Percentiles rank a stretch among this genome's conserved stretches.
phyloP scores from a whole-genome alignment of 2,329 filamentous ascomycete species.

The Epichloe festucae region DNA sequence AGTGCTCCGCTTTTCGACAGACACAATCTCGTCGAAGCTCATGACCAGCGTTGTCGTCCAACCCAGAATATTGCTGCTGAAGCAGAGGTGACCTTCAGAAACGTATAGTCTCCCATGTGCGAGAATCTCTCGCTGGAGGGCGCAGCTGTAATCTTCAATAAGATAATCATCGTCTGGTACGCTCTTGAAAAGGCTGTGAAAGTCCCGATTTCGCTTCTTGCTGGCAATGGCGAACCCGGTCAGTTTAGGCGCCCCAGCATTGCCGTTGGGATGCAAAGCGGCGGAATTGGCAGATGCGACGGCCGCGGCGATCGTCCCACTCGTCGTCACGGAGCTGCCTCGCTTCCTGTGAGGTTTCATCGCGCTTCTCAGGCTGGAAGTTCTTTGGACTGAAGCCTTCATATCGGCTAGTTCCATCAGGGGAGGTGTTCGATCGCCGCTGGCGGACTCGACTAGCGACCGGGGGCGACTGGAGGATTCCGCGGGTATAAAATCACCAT shows the following conservation, averaged over 20 bases:
- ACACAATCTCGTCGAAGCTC: slow-evolving; percentile 94
- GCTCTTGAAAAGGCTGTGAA: slow-evolving; percentile 86
- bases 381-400: slow-evolving; percentile 46
- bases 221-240: slow-evolving; percentile 94
- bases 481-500: slow-evolving; percentile 19
- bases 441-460: slow-evolving; percentile 36
- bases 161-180: slow-evolving; percentile 96
- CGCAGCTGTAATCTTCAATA: slow-evolving; percentile 97
- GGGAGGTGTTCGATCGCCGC: slow-evolving; percentile 50
- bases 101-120: slow-evolving; percentile 90
- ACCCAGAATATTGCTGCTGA: slow-evolving; percentile 96
- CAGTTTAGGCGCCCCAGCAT: slow-evolving; percentile 54
- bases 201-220: slow-evolving; percentile 91
- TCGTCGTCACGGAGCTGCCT: slow-evolving; percentile 64
- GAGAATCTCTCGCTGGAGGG: slow-evolving; percentile 87
- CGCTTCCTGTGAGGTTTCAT: slow-evolving; percentile 56
- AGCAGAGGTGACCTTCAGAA: slow-evolving; percentile 93
- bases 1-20: slow-evolving; percentile 92
- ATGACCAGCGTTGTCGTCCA: slow-evolving; percentile 97
- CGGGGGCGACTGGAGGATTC: slow-evolving; percentile 29
- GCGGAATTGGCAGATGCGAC: slow-evolving; percentile 59
- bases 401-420: slow-evolving; percentile 49
- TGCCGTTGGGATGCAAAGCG: slow-evolving; percentile 49
- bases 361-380: slow-evolving; percentile 54
- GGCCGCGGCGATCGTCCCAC: slow-evolving; percentile 54